Conservation (phyloP, 352 stramenopile genomes). For the Phytophthora podocarpi region DNA sequence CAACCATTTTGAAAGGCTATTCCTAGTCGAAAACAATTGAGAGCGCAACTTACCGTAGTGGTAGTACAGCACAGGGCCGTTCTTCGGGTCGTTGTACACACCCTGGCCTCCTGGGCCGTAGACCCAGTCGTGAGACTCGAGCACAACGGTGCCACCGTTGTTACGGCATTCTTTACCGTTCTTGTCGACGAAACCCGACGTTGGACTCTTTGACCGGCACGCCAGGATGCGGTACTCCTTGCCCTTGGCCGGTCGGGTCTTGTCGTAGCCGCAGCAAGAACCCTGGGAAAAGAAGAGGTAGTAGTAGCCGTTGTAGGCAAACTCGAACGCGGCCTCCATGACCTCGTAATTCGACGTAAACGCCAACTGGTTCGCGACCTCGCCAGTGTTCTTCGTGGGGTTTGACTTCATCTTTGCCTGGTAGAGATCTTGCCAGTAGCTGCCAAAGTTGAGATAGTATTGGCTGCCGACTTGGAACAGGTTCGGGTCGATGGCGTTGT, state of each 20-base stretch:
- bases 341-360: slow-evolving; percentile 45
- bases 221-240: slow-evolving; percentile 58
- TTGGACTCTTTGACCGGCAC: slow-evolving; percentile 44
- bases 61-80: too few relatives aligned
- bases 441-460: slow-evolving; percentile 58
- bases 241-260: slow-evolving; percentile 35
- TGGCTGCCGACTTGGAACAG: slow-evolving; percentile 33
- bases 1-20: too few relatives aligned
- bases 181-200: slow-evolving; percentile 45
- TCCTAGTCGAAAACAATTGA: too few relatives aligned
- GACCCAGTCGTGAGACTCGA: slow-evolving; percentile 40
- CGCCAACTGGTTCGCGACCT: slow-evolving; percentile 27
- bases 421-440: slow-evolving; percentile 48
- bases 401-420: slow-evolving; percentile 34
- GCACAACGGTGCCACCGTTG: slow-evolving; percentile 50
- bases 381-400: slow-evolving; percentile 22
- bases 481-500: slow-evolving; percentile 74
- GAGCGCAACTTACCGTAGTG: slow-evolving; percentile 51
- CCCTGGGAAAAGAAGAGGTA: slow-evolving; percentile 56
- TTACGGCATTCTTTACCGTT: slow-evolving; percentile 37
- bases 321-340: slow-evolving; percentile 45
- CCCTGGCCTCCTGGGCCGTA: slow-evolving; percentile 50
- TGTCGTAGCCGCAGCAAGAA: slow-evolving; percentile 42
- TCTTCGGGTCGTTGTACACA: slow-evolving; percentile 40
- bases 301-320: slow-evolving; percentile 44